Evolutionary conservation across 1,284 basidiomycete species (phyloP).

Genomic region (Macrocystidia cucumis): DNA sequence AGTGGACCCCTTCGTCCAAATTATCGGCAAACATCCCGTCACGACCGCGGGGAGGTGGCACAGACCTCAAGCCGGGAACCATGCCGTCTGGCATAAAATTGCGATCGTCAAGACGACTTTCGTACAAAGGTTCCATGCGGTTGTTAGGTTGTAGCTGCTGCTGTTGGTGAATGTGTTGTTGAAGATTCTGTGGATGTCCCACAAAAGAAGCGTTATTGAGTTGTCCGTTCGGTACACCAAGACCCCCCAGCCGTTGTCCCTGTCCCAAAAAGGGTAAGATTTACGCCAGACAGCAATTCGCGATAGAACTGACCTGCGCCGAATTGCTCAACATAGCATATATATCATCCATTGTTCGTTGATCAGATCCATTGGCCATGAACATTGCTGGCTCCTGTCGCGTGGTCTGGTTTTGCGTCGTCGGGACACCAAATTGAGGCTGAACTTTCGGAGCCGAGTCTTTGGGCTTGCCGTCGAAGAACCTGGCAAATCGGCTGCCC

Average conservation of each 20-base stretch:
- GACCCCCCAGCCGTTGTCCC: too few species aligned
- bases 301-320: conserved; percentile 37
- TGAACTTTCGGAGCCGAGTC: too few species aligned
- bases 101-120: conserved; percentile 64
- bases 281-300: too few species aligned
- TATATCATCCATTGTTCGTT: conserved; percentile 65
- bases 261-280: too few species aligned
- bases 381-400: conserved; percentile 36
- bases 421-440: conserved; percentile 14
- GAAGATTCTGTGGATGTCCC: conserved; percentile 39
- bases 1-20: conserved; percentile 53
- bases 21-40: conserved; percentile 55
- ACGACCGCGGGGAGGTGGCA: conserved; percentile 49
- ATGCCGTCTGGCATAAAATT: conserved; percentile 76
- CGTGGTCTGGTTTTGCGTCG: conserved; percentile 34
- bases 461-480: conserved; percentile 66
- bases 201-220: not conserved
- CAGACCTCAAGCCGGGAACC: conserved; percentile 71
- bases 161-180: conserved; percentile 26
- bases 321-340: conserved; percentile 68
- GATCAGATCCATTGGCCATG: conserved; percentile 38
- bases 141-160: conserved; percentile 21
- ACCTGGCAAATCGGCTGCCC: conserved; percentile 77
- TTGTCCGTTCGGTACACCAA: too few species aligned
- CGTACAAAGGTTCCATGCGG: conserved; percentile 62